Evolutionary conservation across 352 stramenopile species (phyloP), one percentile per base, ranked within the genome.

Genomic region (Phytophthora chlamydospora): DNA sequence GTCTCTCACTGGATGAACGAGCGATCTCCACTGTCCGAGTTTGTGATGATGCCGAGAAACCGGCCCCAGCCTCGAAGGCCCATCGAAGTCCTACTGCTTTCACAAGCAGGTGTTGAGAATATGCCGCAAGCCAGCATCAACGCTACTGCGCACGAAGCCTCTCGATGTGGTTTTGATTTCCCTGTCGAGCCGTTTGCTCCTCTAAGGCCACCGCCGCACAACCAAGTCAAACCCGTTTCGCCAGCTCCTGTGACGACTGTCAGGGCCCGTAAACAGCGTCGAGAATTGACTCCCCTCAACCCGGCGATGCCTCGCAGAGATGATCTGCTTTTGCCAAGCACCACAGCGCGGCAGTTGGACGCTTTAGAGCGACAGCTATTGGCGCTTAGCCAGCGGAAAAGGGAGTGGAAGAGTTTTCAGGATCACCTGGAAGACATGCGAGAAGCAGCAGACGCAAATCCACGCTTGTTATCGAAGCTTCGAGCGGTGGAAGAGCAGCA

Each of bases 1-100:
- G 8, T 6, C 14, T 62, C 51, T 4, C 52, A 51, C 24, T 62
- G 51, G 51, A 48, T 14, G 12, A 45, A 59, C 6, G 24, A 72
- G 3, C 45, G 33, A 24, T 68, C 61, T 2, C 39, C 57, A 12
- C 39, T 80, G 32, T 78, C 68, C 5, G 60, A 61, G 17, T 80
- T 80, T 19, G 66, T 78, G 13, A 32, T 74, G 34, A 48, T 80
- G 32, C 72, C 72, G 7, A 73, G 66, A 42, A 75, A 64, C 17
- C 68, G 72, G 10, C 72, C 72, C 10, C 72, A 76, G 14, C 72
- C 72, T 55, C 61, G 72, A 44, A 65, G 62, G 46, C 68, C 72
- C 12, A 31, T 80, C 6, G 72, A 80, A 11, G 36, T 76, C 36
- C 19, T 78, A 39, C 44, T 75, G 13, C 47, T 49, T 27, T 32